phyloP scores from a whole-genome alignment of 352 stramenopile species.

The Phytophthora vignae region DNA sequence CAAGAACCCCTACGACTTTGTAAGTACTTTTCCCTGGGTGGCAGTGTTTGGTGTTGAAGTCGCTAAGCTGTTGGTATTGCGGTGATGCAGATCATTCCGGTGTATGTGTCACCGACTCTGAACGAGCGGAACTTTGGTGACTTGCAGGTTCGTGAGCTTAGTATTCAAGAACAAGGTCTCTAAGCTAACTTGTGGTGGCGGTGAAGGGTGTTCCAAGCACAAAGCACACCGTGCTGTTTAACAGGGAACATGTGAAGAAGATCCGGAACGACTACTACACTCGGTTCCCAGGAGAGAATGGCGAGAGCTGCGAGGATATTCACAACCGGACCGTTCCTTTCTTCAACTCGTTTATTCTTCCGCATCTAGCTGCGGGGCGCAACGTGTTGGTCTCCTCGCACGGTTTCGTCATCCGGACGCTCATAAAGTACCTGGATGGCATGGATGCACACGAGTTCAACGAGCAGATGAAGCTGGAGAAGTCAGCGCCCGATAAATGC shows the following conservation, averaged over 20 bases:
- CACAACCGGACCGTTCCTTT: conserved; percentile 81
- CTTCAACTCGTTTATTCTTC: conserved; percentile 80
- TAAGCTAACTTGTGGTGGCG: conserved; percentile 7
- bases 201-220: conserved; percentile 73
- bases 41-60: no score
- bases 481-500: conserved; percentile 77
- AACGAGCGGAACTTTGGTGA: conserved; percentile 90
- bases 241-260: conserved; percentile 77
- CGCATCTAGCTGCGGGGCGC: conserved; percentile 71
- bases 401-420: conserved; percentile 86
- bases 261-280: conserved; percentile 85
- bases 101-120: conserved; percentile 81
- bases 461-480: conserved; percentile 87
- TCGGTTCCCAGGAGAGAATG: conserved; percentile 81
- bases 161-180: neutral
- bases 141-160: conserved; percentile 48
- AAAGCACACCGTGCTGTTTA: conserved; percentile 76
- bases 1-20: conserved; percentile 81
- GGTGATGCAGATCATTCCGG: conserved; percentile 64
- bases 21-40: no score
- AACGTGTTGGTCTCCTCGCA: conserved; percentile 86
- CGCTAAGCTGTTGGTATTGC: conserved; percentile 12
- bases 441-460: conserved; percentile 83
- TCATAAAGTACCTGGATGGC: conserved; percentile 85
- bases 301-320: conserved; percentile 85